Base-by-base conservation (phyloP, 148 eudicot species). In the Camellia granthamiana region DNA sequence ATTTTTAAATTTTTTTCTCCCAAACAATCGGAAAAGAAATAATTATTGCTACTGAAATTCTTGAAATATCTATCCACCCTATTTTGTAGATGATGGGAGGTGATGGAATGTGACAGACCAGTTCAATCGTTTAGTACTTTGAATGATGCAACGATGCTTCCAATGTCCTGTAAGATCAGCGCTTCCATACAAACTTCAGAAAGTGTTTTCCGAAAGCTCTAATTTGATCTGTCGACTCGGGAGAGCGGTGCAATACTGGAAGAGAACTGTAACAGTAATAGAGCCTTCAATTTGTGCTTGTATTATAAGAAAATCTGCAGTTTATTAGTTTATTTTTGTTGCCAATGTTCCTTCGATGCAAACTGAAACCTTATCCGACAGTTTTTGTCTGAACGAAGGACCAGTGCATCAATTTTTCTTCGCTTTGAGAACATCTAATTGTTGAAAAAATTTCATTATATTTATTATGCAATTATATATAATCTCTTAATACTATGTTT, bases 21-120 rank as follows among this genome's bases (percentile, higher is more conserved):
- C 21, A 14, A 54, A 38, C 15, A 54, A 19, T 47, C 56, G 51
- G 9, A 44, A 8, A 9, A n/a, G 9, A 43, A 3, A 46, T 9
- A 43, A 11, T 46, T 23, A 38, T 63, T 63, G 59, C 5, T 9
- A 51, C 9, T 44, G 47, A 15, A 38, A 23, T 78, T 23, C 9
- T n/a, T 16, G 14, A 44, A 16, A 1, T 21, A 54, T 46, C 13
- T 41, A 14, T 18, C 8, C 67, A 21, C 18, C 47, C 21, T 79
- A 14, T 78, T 78, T 52, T 82, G 86, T 91, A 91, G 95, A 90
- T 93, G 94, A 90, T 91, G 91, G 95, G 92, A 77, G 85, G 83
- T 52, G 87, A 87, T 38, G 75, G 71, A 52, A 83, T 79, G 81
- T 83, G 72, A 74, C 61, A 47, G 41, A 65, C 67, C 43, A 15